Evolutionary conservation across 2,329 filamentous ascomycete species (phyloP).

Genomic region (Dissoconium aciculare): DNA sequence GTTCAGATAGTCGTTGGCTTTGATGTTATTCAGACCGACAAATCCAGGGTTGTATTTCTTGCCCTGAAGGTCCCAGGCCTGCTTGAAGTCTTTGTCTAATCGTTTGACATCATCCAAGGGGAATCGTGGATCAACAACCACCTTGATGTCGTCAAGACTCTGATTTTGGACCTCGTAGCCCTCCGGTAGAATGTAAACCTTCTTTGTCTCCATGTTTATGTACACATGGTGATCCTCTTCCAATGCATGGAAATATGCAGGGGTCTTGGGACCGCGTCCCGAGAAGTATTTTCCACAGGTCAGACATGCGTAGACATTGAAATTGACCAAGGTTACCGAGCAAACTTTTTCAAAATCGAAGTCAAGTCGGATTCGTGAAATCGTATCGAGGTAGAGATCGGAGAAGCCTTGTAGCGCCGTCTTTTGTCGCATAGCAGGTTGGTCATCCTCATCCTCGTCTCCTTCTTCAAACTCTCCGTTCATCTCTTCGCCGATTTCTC

Average conservation of each 20-base stretch:
- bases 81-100: constrained; percentile 50
- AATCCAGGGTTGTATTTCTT: constrained; percentile 85
- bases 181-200: constrained; percentile 82
- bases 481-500: constrained; percentile 23
- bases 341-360: constrained; percentile 99
- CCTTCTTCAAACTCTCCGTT: constrained; percentile 25
- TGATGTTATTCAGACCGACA: constrained; percentile 99
- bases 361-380: constrained; percentile 81
- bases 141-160: constrained; percentile 94
- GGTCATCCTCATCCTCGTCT: constrained; percentile 17
- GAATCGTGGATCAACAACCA: constrained; percentile 84
- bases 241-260: constrained; percentile 94
- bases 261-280: constrained; percentile 80
- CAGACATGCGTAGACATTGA: constrained; percentile 95
- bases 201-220: constrained; percentile 91
- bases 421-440: constrained; percentile 46
- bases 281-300: constrained; percentile 98
- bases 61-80: constrained; percentile 62
- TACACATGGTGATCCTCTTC: constrained; percentile 94
- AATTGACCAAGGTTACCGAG: constrained; percentile 88
- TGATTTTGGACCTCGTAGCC: constrained; percentile 94
- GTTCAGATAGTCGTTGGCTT: constrained; percentile 97
- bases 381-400: constrained; percentile 94
- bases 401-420: constrained; percentile 78
- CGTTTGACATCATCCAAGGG: constrained; percentile 63